These are phyloP conservation scores for Gilbertella persicaria DNA, from an alignment of 371 early-diverging fungal species.

Conservation along the genomic window DNA sequence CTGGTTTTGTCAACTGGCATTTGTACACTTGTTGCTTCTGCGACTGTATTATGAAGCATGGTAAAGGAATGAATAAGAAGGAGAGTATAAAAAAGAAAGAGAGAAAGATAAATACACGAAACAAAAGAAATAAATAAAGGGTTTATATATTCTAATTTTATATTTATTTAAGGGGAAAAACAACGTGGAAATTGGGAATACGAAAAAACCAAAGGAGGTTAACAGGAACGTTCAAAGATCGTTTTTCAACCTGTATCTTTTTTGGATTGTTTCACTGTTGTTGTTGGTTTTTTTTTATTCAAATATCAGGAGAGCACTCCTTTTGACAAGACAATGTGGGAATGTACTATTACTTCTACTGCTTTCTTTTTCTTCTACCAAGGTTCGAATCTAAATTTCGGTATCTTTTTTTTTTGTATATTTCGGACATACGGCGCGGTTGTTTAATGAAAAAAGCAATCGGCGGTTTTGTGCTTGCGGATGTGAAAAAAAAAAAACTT, in stretches of 20 bases:
- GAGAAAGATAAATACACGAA: background rate
- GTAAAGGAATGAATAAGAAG: slow-evolving; percentile 5
- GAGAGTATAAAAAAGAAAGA: slow-evolving; percentile 2
- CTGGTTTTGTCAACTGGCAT: slow-evolving; percentile 35
- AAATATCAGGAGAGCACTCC: background rate
- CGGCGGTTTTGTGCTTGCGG: background rate
- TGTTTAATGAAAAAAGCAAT: background rate
- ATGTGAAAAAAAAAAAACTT: too few species aligned
- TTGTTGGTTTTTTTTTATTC: background rate
- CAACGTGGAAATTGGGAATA: slow-evolving; percentile 22
- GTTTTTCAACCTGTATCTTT: slow-evolving; percentile 1
- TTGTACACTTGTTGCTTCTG: slow-evolving; percentile 15
- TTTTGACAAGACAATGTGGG: background rate
- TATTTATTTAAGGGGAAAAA: slow-evolving; percentile 14
- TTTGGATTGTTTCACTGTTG: background rate
- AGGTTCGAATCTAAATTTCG: background rate
- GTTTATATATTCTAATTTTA: slow-evolving; percentile 9
- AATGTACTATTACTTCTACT: background rate
- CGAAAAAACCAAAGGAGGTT: slow-evolving; percentile 22
- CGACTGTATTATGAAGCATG: slow-evolving; percentile 3
- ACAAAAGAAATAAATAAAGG: slow-evolving; percentile 6
- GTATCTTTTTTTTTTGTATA: background rate
- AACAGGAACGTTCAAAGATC: slow-evolving; percentile 15
- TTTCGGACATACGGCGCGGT: background rate
- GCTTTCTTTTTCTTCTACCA: background rate